A percentile compares a stretch with the other conserved stretches of the same genome.
These are phyloP conservation scores for Botrytis galanthina DNA, from an alignment of 2,329 filamentous ascomycete genomes.

Conservation along the genomic window DNA sequence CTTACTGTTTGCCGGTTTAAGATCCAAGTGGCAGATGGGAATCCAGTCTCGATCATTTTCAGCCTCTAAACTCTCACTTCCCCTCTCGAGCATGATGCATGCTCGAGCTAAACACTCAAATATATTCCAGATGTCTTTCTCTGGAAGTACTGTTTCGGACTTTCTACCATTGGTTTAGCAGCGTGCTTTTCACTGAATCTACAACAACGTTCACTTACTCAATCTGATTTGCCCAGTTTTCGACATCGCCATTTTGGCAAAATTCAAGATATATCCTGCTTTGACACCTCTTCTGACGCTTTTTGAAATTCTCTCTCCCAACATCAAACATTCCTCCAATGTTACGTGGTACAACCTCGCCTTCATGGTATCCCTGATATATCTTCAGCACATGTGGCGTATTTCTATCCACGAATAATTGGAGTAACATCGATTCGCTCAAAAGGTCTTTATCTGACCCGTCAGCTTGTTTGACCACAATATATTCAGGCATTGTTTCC, in stretches of 20 bases:
- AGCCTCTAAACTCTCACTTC: background rate
- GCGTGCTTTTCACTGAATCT: fast-evolving
- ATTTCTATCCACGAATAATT: background rate
- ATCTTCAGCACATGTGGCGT: background rate
- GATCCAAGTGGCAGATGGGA: constrained; percentile 1
- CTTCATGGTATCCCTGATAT: background rate
- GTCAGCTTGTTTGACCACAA: background rate
- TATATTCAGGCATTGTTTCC: background rate
- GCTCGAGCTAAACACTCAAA: constrained; percentile 9
- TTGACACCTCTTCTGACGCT: background rate
- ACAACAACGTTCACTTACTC: background rate
- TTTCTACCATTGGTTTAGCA: background rate
- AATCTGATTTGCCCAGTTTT: background rate
- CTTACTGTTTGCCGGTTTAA: constrained; percentile 5
- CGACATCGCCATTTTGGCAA: background rate
- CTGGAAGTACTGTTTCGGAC: background rate
- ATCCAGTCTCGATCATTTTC: background rate
- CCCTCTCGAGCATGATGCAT: background rate
- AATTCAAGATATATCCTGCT: constrained; percentile 9
- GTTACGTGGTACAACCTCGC: background rate
- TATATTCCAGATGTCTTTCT: constrained; percentile 1
- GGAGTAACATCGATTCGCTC: background rate
- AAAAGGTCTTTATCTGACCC: background rate
- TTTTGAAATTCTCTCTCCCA: background rate
- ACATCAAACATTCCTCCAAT: constrained; percentile 5